Conservation (phyloP, 345 rosid genomes). For the Populus alba region DNA sequence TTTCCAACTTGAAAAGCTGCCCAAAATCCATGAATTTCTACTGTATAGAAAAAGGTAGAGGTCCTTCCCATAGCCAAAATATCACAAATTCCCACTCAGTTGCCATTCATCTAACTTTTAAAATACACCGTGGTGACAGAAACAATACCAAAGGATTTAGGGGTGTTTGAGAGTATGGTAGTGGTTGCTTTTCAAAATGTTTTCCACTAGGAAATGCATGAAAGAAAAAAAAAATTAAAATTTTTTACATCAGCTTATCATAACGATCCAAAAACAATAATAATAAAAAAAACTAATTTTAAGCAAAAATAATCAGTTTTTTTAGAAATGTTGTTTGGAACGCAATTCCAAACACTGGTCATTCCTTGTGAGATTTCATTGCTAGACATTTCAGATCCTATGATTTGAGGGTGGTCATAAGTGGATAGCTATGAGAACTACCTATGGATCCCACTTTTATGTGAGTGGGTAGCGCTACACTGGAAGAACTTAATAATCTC, state of each 20-base stretch:
- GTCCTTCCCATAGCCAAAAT: no score
- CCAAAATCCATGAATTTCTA: not conserved
- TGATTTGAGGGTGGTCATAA: not conserved
- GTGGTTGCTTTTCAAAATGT: no score
- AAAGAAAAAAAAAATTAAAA: no score
- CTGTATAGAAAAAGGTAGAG: not conserved
- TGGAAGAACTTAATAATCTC: not conserved
- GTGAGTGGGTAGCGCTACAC: not conserved
- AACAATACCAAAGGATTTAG: not conserved
- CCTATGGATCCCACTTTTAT: not conserved
- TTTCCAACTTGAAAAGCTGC: not conserved
- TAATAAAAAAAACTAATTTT: no score
- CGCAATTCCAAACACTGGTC: not conserved
- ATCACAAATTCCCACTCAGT: not conserved
- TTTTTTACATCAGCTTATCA: no score
- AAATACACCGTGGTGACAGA: not conserved
- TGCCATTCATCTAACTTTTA: not conserved
- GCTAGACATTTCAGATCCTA: not conserved
- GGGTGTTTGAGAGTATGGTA: no score
- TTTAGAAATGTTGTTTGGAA: no score
- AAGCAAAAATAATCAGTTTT: no score
- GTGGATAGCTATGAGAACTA: not conserved
- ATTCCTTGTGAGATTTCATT: not conserved
- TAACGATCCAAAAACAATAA: no score
- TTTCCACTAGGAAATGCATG: no score